Base-by-base conservation (phyloP, 2,329 filamentous ascomycete genomes). In the Pezicula carpinea region DNA sequence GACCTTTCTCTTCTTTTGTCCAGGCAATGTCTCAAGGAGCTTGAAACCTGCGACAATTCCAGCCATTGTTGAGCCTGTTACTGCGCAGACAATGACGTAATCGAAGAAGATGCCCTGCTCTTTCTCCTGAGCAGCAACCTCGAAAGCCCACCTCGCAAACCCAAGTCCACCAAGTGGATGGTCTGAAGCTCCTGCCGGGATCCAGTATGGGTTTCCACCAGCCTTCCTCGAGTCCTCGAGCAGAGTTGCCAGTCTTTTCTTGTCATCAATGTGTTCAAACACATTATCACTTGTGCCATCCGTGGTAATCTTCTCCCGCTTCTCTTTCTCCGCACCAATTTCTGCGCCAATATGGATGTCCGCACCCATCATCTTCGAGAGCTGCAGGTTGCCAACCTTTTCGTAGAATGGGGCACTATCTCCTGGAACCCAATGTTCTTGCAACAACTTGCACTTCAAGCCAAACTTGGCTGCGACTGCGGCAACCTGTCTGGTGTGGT, bases 21-120 rank as follows among this genome's bases (percentile, higher is more conserved):
- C 68, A 53, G 67, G 66, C 38, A 40, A 15, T 59, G 65, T 71
- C 64, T 84, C 71, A 2, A 76, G 67, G 19, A 85, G 69, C 67
- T 85, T 86, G 64, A 87, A 87, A 0, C 85, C 85, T 0, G 83
- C 84, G 7, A 89, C 72, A 73, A 89, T 85, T 7, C 85, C 85
- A 1, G 79, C 85, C 61, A 86, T 74, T 1, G 85, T 88, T 5
- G 76, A 82, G 4, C 85, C 85, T 0, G 84, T 87, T 2, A 87
- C 85, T 15, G 80, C 82, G 61, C 83, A 87, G 7, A 86, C 84
- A 45, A 88, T 66, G 6, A 88, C 59, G 1, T 77, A 82, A 57
- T 85, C 81, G 62, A 86, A 88, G 63, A 83, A 83, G 10, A 85
- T 59, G 0, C 79, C 81, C 21, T 79, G 53, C 52, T 75, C 69